Conservation (phyloP, 495 filamentous ascomycete species). For the Neurospora terricola region DNA sequence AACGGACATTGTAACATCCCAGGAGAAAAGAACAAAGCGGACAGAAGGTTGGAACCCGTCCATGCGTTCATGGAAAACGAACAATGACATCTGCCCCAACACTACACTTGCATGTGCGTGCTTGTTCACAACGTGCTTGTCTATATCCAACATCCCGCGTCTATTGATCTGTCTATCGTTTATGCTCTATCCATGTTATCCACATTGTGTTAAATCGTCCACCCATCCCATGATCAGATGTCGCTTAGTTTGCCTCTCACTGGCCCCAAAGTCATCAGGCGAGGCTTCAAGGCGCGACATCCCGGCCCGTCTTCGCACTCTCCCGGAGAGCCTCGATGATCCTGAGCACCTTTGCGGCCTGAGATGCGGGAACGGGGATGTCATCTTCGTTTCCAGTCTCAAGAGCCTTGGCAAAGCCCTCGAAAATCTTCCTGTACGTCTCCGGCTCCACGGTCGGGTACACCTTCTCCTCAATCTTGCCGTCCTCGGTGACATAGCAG, state of each 20-base stretch:
- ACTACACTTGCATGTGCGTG: background rate
- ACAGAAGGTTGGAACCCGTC: background rate
- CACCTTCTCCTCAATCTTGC: constrained; percentile 27
- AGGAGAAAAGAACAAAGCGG: background rate
- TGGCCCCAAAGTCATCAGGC: background rate
- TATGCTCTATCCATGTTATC: background rate
- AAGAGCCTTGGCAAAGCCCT: constrained; percentile 56
- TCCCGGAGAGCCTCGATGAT: constrained; percentile 65
- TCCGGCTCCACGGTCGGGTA: constrained; percentile 55
- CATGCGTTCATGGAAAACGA: background rate
- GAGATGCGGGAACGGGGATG: constrained; percentile 60
- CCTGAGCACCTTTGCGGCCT: constrained; percentile 61
- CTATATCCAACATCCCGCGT: background rate
- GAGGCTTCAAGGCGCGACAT: constrained; percentile 28
- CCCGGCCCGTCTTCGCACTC: constrained; percentile 55
- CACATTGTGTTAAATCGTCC: background rate
- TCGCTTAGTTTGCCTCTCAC: background rate
- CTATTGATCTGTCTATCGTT: background rate
- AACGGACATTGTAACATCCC: background rate
- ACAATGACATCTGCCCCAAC: background rate
- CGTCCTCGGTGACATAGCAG: constrained; percentile 28
- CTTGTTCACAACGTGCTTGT: background rate
- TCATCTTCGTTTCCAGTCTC: constrained; percentile 44
- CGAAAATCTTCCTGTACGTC: constrained; percentile 68
- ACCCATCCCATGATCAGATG: background rate